phyloP scores from a whole-genome alignment of 805 yeast genomes.

The Vanderwaltozyma tropicalis region DNA sequence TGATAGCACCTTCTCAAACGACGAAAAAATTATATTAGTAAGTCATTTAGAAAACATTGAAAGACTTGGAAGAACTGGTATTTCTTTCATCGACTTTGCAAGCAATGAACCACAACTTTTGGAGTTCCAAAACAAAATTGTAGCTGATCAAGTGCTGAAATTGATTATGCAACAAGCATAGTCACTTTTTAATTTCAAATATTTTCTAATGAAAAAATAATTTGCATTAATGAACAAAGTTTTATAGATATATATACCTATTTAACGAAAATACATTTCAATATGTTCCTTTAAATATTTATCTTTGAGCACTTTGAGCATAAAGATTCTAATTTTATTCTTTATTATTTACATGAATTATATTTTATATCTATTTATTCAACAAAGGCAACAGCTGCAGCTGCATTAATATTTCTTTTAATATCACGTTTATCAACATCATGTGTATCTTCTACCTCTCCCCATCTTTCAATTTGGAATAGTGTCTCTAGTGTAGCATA shows the following conservation, averaged over 20 bases:
- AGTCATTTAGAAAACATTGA: conserved; percentile 11
- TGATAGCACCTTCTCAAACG: conserved; percentile 1
- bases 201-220: too few relatives aligned
- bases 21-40: conserved; percentile 1
- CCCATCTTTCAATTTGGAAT: conserved; percentile 86
- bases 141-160: conserved; percentile 19
- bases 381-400: conserved; percentile 46
- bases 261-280: too few relatives aligned
- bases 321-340: too few relatives aligned
- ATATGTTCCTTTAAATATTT: too few relatives aligned
- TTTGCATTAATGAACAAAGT: too few relatives aligned
- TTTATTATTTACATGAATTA: conserved; percentile 1
- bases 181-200: too few relatives aligned
- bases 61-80: conserved; percentile 24
- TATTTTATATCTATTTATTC: conserved; percentile 4
- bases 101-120: conserved; percentile 11
- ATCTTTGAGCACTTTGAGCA: too few relatives aligned
- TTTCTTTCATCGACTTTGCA: conserved; percentile 8
- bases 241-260: too few relatives aligned
- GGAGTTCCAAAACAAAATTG: conserved; percentile 18
- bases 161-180: conserved; percentile 4
- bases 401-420: conserved; percentile 69
- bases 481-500: conserved; percentile 74
- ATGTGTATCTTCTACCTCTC: conserved; percentile 97
- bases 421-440: conserved; percentile 93